phyloP scores from a whole-genome alignment of 2,329 filamentous ascomycete genomes.

The Blumeriella jaapii region DNA sequence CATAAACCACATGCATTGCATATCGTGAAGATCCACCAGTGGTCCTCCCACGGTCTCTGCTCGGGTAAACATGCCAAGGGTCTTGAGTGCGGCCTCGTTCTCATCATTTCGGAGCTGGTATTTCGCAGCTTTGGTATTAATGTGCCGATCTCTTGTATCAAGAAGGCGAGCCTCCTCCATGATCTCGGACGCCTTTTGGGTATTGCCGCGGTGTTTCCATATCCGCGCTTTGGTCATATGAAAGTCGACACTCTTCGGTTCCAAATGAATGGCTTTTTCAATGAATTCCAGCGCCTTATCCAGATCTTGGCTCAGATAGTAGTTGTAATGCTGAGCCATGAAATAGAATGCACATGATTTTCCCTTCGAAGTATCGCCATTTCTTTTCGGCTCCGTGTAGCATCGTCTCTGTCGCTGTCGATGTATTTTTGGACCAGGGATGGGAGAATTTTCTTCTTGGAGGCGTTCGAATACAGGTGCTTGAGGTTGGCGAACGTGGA shows the following conservation, averaged over 20 bases:
- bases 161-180: slow-evolving; percentile 83
- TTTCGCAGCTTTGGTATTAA: slow-evolving; percentile 96
- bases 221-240: slow-evolving; percentile 93
- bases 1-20: slow-evolving; percentile 97
- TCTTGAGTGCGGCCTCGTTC: slow-evolving; percentile 74
- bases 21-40: slow-evolving; percentile 83
- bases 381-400: slow-evolving; percentile 30
- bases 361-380: slow-evolving; percentile 47
- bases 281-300: slow-evolving; percentile 71
- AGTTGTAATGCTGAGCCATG: slow-evolving; percentile 95
- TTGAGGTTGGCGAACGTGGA: slow-evolving; percentile 97
- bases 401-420: slow-evolving; percentile 38
- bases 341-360: slow-evolving; percentile 79
- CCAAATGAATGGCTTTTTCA: slow-evolving; percentile 69
- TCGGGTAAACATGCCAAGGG: slow-evolving; percentile 87
- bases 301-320: slow-evolving; percentile 74
- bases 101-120: slow-evolving; percentile 91
- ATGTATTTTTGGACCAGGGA: slow-evolving; percentile 71
- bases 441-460: slow-evolving; percentile 68
- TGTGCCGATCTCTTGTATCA: slow-evolving; percentile 87
- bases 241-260: slow-evolving; percentile 76
- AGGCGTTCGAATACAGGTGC: slow-evolving; percentile 68
- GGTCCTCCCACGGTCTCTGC: slow-evolving; percentile 83
- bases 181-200: slow-evolving; percentile 65
- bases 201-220: slow-evolving; percentile 79